Evolutionary conservation across 129 eudicot genomes (phyloP).

Genomic region (Centaurea solstitialis): DNA sequence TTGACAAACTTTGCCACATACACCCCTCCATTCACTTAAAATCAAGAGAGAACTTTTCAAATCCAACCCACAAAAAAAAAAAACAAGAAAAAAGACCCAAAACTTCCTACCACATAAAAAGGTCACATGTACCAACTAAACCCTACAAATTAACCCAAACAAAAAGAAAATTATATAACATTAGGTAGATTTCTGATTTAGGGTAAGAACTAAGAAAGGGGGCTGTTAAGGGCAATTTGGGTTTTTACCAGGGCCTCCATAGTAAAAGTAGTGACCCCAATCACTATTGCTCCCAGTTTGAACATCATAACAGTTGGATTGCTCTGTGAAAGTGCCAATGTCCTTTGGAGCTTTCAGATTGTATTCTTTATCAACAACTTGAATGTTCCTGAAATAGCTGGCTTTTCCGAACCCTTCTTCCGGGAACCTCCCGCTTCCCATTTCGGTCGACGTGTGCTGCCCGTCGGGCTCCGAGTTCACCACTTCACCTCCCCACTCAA

Average conservation of each 20-base stretch:
- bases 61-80: slow-evolving; percentile 26
- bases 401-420: slow-evolving; percentile 88
- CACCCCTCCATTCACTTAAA: slow-evolving; percentile 37
- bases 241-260: slow-evolving; percentile 93
- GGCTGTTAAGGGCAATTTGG: slow-evolving; percentile 59
- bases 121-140: slow-evolving; percentile 41
- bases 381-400: slow-evolving; percentile 83
- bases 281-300: slow-evolving; percentile 81
- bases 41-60: slow-evolving; percentile 28
- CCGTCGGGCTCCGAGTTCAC: slow-evolving; percentile 76
- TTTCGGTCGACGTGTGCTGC: slow-evolving; percentile 82
- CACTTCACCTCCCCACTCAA: slow-evolving; percentile 92
- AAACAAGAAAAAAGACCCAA: slow-evolving; percentile 32
- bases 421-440: slow-evolving; percentile 94
- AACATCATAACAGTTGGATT: slow-evolving; percentile 87
- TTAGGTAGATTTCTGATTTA: slow-evolving; percentile 21
- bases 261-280: slow-evolving; percentile 87
- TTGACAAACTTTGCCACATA: slow-evolving; percentile 47
- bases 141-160: slow-evolving; percentile 30
- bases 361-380: slow-evolving; percentile 74
- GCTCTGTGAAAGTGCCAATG: slow-evolving; percentile 83
- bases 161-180: slow-evolving; percentile 37
- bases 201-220: background rate
- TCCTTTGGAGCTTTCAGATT: slow-evolving; percentile 75
- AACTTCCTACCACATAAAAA: slow-evolving; percentile 52